Evolutionary conservation across 768 basidiomycete species (phyloP).

Genomic region (Rhodotorula kratochvilovae): DNA sequence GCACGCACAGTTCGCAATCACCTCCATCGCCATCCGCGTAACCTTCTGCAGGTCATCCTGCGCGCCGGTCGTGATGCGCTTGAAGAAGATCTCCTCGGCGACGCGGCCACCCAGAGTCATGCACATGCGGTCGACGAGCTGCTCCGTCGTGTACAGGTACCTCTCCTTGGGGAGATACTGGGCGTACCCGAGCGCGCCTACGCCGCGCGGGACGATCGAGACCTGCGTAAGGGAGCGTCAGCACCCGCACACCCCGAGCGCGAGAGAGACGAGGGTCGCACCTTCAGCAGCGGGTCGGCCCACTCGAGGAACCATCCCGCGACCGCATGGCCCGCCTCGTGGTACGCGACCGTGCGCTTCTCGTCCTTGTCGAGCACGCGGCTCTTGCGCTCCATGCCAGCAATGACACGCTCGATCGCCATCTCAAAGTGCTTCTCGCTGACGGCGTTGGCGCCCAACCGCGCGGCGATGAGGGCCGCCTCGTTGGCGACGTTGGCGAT

Average conservation of each 20-base stretch:
- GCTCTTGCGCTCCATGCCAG: slow-evolving; percentile 92
- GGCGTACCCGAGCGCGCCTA: slow-evolving; percentile 83
- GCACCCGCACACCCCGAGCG: not conserved
- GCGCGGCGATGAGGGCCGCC: slow-evolving; percentile 89
- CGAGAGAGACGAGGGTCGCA: slow-evolving; percentile 45
- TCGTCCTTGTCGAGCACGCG: slow-evolving; percentile 87
- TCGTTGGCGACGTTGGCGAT: slow-evolving; percentile 99
- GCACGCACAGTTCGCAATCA: slow-evolving; percentile 40
- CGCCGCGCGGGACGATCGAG: slow-evolving; percentile 86
- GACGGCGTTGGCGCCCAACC: slow-evolving; percentile 71
- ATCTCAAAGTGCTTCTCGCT: slow-evolving; percentile 86
- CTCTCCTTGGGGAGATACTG: slow-evolving; percentile 16
- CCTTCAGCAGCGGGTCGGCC: slow-evolving; percentile 92
- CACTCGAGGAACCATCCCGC: slow-evolving; percentile 98
- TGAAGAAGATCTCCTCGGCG: slow-evolving; percentile 97
- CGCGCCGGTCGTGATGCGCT: slow-evolving; percentile 87
- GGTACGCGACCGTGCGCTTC: slow-evolving; percentile 98
- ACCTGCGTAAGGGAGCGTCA: slow-evolving; percentile 71
- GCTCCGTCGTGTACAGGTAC: slow-evolving; percentile 89
- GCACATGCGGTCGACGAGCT: slow-evolving; percentile 91
- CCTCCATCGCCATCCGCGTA: slow-evolving; percentile 91
- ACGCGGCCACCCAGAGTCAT: slow-evolving; percentile 98
- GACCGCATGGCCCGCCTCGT: slow-evolving; percentile 97
- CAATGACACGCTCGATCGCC: slow-evolving; percentile 96
- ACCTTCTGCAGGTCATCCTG: slow-evolving; percentile 98